Conservation (phyloP, 108 stramenopile species). For the Asterionellopsis glacialis region DNA sequence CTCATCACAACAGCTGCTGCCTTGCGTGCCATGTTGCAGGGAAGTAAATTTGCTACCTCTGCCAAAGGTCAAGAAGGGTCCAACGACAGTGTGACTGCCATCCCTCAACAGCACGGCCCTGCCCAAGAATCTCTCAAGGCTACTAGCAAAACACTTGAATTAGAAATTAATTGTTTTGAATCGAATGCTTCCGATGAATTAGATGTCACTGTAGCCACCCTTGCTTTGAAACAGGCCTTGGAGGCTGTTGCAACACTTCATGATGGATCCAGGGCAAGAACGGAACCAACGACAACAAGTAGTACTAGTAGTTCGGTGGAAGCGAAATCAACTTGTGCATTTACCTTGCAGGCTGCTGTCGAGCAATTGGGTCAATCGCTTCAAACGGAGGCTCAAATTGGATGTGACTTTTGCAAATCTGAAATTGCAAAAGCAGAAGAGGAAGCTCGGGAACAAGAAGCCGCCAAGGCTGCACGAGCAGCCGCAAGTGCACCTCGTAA, state of each 20-base stretch:
- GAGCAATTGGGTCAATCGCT: conserved; percentile 14
- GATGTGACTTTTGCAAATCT: conserved; percentile 14
- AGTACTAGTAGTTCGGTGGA: conserved; percentile 2
- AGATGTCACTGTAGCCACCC: conserved; percentile 32
- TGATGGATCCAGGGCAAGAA: conserved; percentile 4
- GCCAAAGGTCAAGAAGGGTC: neutral
- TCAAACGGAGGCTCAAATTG: conserved; percentile 23
- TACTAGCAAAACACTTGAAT: conserved; percentile 41
- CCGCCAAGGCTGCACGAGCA: conserved; percentile 46
- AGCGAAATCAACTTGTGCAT: neutral
- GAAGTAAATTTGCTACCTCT: conserved; percentile 17
- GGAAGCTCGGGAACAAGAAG: conserved; percentile 43
- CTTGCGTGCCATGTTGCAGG: conserved; percentile 34
- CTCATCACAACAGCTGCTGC: conserved; percentile 39
- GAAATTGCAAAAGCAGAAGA: conserved; percentile 29
- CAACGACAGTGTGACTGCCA: conserved; percentile 10
- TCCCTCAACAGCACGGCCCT: conserved; percentile 53
- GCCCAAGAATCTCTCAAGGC: conserved; percentile 25
- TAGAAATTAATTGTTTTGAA: conserved; percentile 50
- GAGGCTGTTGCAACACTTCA: conserved; percentile 10
- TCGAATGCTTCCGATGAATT: conserved; percentile 8
- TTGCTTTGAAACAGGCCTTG: conserved; percentile 22
- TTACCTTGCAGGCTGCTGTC: neutral
- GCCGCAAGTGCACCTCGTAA: conserved; percentile 3
- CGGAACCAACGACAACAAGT: neutral